Evolutionary conservation across 495 filamentous ascomycete species (phyloP), one percentile per base, ranked within the genome.

Genomic region (Penicillium cosmopolitanum): DNA sequence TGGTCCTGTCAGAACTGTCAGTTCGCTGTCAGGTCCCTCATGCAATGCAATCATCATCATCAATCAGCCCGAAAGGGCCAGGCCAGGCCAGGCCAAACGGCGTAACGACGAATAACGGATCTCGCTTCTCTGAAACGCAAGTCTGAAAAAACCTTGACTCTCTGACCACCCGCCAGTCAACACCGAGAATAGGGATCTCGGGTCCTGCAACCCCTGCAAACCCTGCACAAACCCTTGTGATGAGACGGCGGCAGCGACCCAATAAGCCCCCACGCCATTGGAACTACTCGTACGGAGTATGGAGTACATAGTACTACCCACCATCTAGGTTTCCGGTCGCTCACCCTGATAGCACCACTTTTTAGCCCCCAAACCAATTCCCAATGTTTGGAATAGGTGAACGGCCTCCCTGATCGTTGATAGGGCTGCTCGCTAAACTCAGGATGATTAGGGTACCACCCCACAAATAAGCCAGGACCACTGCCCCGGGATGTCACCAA

Each of bases 371-470:
- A 44, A 44, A 16, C 16, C 4, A 31, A 31, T 31, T 28, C 6
- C 25, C 25, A 28, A 28, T 28, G 25, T 28, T 28, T 28, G 0
- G 25, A 28, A 28, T 7, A 28, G 6, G 25, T 8, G 28, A 31
- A 31, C 28, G 28, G 28, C 28, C 28, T 31, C 28, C n/a, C 28
- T 6, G 16, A 11, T 53, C 28, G 19, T 12, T 21, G 46, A 48
- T 53, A 53, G 51, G 51, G 51, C 33, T 53, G 51, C 21, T 35
- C 35, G 51, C 35, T 48, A 48, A 48, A 28, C 42, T 62, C 42
- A 65, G 62, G 58, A 62, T 57, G 56, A 60, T 56, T 61, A 63
- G 50, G 52, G 59, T 56, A 55, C 60, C 50, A 52, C 62, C 33
- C 53, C 62, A 53, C 57, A 15, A 44, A 50, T 44, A 52, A 38